Evolutionary conservation across 306 rosid genomes (phyloP).

Genomic region (Trichosanthes truncata): DNA sequence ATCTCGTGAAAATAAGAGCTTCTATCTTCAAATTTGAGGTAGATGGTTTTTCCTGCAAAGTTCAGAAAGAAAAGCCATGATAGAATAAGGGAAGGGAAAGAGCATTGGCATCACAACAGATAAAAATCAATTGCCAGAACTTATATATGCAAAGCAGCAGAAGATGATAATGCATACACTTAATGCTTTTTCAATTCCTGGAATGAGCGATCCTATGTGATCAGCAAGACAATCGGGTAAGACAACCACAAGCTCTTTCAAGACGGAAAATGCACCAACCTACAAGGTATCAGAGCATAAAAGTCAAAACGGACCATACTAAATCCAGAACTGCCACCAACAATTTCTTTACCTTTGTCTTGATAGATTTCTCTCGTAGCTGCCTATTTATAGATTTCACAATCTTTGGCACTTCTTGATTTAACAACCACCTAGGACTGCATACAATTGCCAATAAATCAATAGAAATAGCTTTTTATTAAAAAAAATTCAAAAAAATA

Average conservation of each 20-base stretch:
- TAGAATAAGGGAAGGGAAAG: conserved; percentile 1
- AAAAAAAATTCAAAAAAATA: too few relatives aligned
- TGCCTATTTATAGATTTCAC: conserved; percentile 87
- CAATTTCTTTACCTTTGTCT: conserved; percentile 67
- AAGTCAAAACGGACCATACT: conserved; percentile 9
- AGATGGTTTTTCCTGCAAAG: conserved; percentile 77
- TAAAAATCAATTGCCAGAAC: neutral
- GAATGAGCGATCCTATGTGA: conserved; percentile 96
- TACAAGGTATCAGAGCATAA: conserved; percentile 27
- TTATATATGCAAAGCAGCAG: neutral
- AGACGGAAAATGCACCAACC: conserved; percentile 98
- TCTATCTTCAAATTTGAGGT: conserved; percentile 98
- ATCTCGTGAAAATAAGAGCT: conserved; percentile 81
- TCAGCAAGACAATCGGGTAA: conserved; percentile 97
- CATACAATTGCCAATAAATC: conserved; percentile 22
- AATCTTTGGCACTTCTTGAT: conserved; percentile 89
- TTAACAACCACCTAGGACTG: conserved; percentile 98
- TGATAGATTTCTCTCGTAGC: conserved; percentile 94
- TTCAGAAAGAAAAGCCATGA: neutral
- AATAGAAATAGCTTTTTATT: neutral
- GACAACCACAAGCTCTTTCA: conserved; percentile 95
- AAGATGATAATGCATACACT: conserved; percentile 41
- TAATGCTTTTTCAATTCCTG: conserved; percentile 94
- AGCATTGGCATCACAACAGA: neutral
- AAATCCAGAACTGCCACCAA: neutral